Base-by-base conservation (phyloP, 2,329 filamentous ascomycete genomes). In the Sclerotinia spermophila region DNA sequence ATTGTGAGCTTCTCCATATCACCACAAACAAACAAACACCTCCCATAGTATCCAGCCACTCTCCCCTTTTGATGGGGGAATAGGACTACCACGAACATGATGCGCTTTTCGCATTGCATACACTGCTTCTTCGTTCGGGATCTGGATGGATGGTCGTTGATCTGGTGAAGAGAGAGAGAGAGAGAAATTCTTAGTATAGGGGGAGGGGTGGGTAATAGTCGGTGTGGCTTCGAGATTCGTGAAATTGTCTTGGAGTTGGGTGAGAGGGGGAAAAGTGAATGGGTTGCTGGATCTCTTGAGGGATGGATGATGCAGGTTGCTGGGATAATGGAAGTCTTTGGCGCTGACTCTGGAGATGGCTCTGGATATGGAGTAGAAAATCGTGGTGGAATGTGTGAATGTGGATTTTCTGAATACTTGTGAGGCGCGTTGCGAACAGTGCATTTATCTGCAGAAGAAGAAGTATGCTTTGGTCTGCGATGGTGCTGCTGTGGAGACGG, bases 161-260 rank as follows among this genome's bases (percentile, higher is more conserved):
- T 35, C 64, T 35, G 44, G 17, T n/a, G 71, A 65, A 59, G 58
- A 70, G 24, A 70, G 13, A 1, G 24, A 70, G 13, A 1, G 30
- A 19, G 38, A 72, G 67, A 35, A 70, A 68, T 35, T 67, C 24
- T 40, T 70, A 56, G 15, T 58, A 72, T 13, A 72, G 53, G 1
- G 35, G 56, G 30, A 61, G 59, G 7, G 71, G 67, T 24, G 67
- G 67, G 61, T 70, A 70, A 8, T 67, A 72, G 5, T 62, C 67
- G 51, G 70, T 38, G 19, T 72, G 71, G 24, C 55, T 64, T 2
- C 51, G n/a, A 5, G 71, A 45, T 56, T 70, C 61, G n/a, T 72
- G 56, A 67, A 70, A 10, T 67, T 70, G 8, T 59, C 21, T 19
- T 72, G 67, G 21, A 56, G 55, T 40, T 66, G 62, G 5, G 62